Conservation (phyloP, 192 early-diverging fungal genomes). For the Rhizophagus clarus region DNA sequence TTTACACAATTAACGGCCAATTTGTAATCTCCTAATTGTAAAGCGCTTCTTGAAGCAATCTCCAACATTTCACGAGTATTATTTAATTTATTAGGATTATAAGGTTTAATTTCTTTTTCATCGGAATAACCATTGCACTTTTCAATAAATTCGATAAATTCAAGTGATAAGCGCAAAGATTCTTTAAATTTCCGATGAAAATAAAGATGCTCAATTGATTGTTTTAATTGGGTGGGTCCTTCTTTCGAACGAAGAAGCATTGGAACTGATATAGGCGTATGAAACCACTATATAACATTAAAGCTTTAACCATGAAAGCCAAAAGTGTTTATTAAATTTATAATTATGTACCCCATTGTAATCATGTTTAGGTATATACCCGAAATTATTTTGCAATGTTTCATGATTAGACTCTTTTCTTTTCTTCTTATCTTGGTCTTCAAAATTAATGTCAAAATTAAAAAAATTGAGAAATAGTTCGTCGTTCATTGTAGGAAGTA, state of each 20-base stretch:
- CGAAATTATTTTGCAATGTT: neutral
- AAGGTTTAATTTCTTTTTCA: neutral
- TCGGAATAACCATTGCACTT: neutral
- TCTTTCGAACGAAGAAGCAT: neutral
- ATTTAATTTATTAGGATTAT: slow-evolving; percentile 17
- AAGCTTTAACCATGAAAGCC: neutral
- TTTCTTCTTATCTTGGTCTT: neutral
- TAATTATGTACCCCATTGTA: neutral
- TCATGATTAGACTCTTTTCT: neutral
- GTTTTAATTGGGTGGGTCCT: neutral
- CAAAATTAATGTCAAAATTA: neutral
- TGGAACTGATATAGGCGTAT: neutral
- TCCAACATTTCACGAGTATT: slow-evolving; percentile 15
- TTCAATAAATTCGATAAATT: slow-evolving; percentile 23
- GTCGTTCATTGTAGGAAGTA: neutral
- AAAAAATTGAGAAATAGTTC: neutral
- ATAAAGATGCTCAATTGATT: slow-evolving; percentile 24
- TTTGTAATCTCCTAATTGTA: neutral
- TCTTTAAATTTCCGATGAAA: slow-evolving; percentile 7
- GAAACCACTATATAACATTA: neutral
- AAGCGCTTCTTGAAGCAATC: slow-evolving; percentile 13
- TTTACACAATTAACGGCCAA: slow-evolving; percentile 11
- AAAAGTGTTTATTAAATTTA: neutral
- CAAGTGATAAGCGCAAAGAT: neutral
- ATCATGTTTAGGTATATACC: neutral